Percentiles rank a stretch among this genome's conserved stretches.
These are phyloP conservation scores for Saturnispora silvae DNA, from an alignment of 805 yeast species.

Conservation along the genomic window DNA sequence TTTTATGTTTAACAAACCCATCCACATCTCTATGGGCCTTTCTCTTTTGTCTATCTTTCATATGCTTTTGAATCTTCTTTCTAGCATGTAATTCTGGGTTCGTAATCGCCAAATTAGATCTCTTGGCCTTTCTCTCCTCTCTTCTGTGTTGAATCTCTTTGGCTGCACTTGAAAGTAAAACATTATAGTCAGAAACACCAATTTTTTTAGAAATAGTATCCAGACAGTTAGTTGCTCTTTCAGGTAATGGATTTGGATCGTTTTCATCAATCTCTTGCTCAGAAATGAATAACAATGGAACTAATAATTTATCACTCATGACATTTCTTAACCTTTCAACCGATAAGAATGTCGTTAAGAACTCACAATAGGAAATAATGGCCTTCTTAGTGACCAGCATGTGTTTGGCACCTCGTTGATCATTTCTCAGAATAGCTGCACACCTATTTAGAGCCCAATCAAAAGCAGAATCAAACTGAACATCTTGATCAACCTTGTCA, in stretches of 20 bases:
- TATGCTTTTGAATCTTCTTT: constrained; percentile 68
- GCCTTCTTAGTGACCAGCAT: constrained; percentile 53
- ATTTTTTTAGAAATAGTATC: constrained; percentile 55
- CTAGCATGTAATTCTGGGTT: constrained; percentile 79
- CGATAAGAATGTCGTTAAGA: constrained; percentile 40
- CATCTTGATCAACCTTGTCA: constrained; percentile 16
- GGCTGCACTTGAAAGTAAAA: constrained; percentile 53
- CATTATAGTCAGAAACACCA: constrained; percentile 61
- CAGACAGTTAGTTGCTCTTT: constrained; percentile 52
- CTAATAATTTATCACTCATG: constrained; percentile 26
- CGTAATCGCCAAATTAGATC: constrained; percentile 63
- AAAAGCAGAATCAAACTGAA: constrained; percentile 27
- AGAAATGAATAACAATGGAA: constrained; percentile 25
- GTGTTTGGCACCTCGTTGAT: constrained; percentile 40
- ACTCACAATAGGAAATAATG: constrained; percentile 60
- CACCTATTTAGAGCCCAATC: constrained; percentile 58
- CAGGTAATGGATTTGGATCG: constrained; percentile 36
- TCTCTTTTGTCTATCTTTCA: constrained; percentile 65
- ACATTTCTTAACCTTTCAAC: constrained; percentile 31
- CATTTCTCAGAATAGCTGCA: constrained; percentile 56
- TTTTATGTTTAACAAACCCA: constrained; percentile 64
- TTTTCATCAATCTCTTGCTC: constrained; percentile 25
- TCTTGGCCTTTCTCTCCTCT: constrained; percentile 62
- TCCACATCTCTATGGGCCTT: constrained; percentile 63
- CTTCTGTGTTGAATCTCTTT: constrained; percentile 50